phyloP scores from a whole-genome alignment of 1,139 yeast genomes.

The Pichia sp. region DNA sequence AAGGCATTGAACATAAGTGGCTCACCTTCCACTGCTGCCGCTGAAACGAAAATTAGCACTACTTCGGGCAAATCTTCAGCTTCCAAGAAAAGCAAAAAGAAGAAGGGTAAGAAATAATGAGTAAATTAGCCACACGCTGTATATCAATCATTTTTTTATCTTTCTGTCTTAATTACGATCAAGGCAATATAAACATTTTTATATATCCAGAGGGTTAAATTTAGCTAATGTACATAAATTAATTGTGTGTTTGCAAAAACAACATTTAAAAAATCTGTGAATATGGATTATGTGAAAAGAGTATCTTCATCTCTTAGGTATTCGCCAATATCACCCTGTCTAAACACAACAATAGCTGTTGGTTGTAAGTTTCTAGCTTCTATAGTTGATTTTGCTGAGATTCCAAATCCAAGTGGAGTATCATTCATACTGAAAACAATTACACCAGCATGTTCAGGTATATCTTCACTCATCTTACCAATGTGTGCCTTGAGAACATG shows the following conservation, averaged over 20 bases:
- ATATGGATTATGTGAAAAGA: conserved; percentile 57
- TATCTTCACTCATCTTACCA: conserved; percentile 95
- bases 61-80: conserved; percentile 23
- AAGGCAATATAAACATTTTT: too few species aligned
- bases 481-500: conserved; percentile 95
- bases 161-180: too few species aligned
- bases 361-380: conserved; percentile 89
- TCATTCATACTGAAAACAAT: conserved; percentile 91
- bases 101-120: conserved; percentile 19
- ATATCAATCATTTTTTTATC: not conserved
- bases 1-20: conserved; percentile 32
- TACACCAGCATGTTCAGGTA: conserved; percentile 97
- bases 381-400: conserved; percentile 85
- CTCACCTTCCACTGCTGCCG: conserved; percentile 18
- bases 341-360: conserved; percentile 87
- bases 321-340: conserved; percentile 98
- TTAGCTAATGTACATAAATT: conserved; percentile 12
- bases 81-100: conserved; percentile 24
- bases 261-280: not conserved
- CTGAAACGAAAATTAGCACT: not conserved
- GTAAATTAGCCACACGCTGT: not conserved
- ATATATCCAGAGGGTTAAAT: not conserved
- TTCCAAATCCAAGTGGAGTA: conserved; percentile 93
- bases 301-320: conserved; percentile 97
- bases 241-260: not conserved